phyloP scores from a whole-genome alignment of 1,284 basidiomycete species.

The Laetiporus sulphureus region DNA sequence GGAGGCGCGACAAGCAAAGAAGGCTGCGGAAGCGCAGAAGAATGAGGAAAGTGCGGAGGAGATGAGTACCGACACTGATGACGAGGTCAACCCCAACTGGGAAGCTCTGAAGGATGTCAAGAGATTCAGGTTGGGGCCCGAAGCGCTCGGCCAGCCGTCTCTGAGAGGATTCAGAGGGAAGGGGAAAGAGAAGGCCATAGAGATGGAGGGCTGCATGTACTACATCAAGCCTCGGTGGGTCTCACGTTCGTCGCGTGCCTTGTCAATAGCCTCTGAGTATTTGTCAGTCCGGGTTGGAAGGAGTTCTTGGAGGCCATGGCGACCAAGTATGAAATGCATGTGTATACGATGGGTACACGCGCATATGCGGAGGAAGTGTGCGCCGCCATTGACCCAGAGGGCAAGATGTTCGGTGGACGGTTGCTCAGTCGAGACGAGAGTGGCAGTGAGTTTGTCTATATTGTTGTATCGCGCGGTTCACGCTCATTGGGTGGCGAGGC shows the following conservation, averaged over 20 bases:
- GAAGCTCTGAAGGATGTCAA: slow-evolving; percentile 83
- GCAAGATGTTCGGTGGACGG: slow-evolving; percentile 80
- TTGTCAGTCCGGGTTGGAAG: slow-evolving; percentile 75
- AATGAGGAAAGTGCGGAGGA: slow-evolving; percentile 32
- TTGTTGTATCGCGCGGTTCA: not conserved
- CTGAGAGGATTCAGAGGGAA: slow-evolving; percentile 38
- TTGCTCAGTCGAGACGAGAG: slow-evolving; percentile 94
- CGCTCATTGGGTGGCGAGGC: slow-evolving; percentile 33
- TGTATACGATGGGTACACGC: slow-evolving; percentile 98
- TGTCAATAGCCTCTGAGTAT: slow-evolving; percentile 11
- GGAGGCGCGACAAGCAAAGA: slow-evolving; percentile 49
- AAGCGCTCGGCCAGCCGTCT: slow-evolving; percentile 54
- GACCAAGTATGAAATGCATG: slow-evolving; percentile 93
- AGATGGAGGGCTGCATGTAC: slow-evolving; percentile 85
- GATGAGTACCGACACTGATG: slow-evolving; percentile 35
- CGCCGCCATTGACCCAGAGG: slow-evolving; percentile 86
- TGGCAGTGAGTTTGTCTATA: slow-evolving; percentile 59
- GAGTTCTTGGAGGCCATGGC: slow-evolving; percentile 73
- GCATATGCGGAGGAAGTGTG: slow-evolving; percentile 96
- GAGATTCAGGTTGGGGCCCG: slow-evolving; percentile 81
- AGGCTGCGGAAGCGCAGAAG: slow-evolving; percentile 23
- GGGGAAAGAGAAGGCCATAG: slow-evolving; percentile 54
- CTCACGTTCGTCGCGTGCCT: slow-evolving; percentile 5
- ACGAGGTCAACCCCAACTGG: slow-evolving; percentile 83
- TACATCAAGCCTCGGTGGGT: slow-evolving; percentile 92